Evolutionary conservation across 345 rosid species (phyloP), one percentile per base, ranked within the genome.

Genomic region (Bruguiera parviflora): DNA sequence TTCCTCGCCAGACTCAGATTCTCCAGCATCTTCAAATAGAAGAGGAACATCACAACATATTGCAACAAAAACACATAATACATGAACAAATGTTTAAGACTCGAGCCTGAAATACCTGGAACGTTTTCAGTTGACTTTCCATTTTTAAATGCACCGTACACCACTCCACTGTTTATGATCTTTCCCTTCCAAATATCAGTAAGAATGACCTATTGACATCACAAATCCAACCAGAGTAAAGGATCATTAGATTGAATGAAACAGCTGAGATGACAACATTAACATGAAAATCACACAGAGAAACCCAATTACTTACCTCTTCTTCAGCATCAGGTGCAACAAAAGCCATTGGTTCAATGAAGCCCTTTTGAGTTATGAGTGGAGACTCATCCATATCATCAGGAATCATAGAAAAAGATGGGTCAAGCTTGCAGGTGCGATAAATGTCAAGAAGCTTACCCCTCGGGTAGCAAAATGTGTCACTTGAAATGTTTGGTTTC

Each of bases 1-100:
- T 67, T 73, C 89, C 49, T 73, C 94, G 56, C 59, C 65, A 69
- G 67, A 66, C 76, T 80, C 86, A 61, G 61, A 47, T 7, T 72
- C 83, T 47, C 67, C 78, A 47, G 61, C 70, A 53, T 72, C 90
- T 84, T 63, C 9, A 32, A 33, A 58, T 43, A n/a, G 10, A 71
- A 10, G 71, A 64, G 63, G 56, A 55, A 63, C 20, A 74, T 0
- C 13, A 47, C 58, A n/a, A 61, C 61, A 31, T 19, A 64, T 32
- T 66, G 56, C 66, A 58, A 20, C 11, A 39, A 55, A 58, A 20
- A 74, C 62, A 62, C 29, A 39, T 18, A 68, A 32, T 2, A 63
- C n/a, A 31, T 2, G 9, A 25, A 60, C 32, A 73, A 52, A 69
- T 61, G 29, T 25, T 33, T 3, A 0, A 58, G 55, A 21, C 29